These are phyloP conservation scores for Mediolabrus comicus DNA, from an alignment of 108 stramenopile genomes.

Conservation along the genomic window DNA sequence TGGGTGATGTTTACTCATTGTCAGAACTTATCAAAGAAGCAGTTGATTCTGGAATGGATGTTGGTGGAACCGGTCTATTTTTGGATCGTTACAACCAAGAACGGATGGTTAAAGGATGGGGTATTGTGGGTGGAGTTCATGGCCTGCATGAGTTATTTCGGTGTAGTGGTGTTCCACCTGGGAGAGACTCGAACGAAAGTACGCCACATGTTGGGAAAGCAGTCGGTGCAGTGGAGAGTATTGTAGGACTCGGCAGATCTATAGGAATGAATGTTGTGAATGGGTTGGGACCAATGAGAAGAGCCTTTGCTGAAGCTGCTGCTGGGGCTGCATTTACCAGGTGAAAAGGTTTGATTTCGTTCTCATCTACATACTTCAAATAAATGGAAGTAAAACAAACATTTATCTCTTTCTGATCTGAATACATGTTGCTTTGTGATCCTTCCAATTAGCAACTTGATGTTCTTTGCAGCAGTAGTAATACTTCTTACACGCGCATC, in stretches of 20 bases:
- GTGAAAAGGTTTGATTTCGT: too few relatives aligned
- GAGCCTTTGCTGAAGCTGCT: conserved; percentile 66
- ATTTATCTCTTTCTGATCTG: neutral
- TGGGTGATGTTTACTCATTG: conserved; percentile 81
- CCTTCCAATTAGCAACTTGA: neutral
- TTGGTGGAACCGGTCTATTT: conserved; percentile 46
- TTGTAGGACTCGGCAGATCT: conserved; percentile 60
- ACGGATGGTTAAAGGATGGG: conserved; percentile 53
- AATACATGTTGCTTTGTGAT: neutral
- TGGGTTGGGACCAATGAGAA: conserved; percentile 58
- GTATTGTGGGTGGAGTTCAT: conserved; percentile 68
- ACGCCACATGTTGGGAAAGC: neutral
- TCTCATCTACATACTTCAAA: too few relatives aligned
- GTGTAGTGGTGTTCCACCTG: conserved; percentile 15
- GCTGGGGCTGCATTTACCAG: conserved; percentile 37
- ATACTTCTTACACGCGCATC: neutral
- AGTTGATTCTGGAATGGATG: conserved; percentile 69
- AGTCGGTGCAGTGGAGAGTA: conserved; percentile 18
- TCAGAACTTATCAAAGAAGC: conserved; percentile 55
- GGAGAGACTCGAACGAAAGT: neutral
- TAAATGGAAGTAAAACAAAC: too few relatives aligned
- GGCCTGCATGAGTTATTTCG: conserved; percentile 71
- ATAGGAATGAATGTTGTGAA: conserved; percentile 85
- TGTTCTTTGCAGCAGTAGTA: neutral
- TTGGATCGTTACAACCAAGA: conserved; percentile 57